Evolutionary conservation across 768 basidiomycete genomes (phyloP).

Genomic region (Floccularia luteovirens): DNA sequence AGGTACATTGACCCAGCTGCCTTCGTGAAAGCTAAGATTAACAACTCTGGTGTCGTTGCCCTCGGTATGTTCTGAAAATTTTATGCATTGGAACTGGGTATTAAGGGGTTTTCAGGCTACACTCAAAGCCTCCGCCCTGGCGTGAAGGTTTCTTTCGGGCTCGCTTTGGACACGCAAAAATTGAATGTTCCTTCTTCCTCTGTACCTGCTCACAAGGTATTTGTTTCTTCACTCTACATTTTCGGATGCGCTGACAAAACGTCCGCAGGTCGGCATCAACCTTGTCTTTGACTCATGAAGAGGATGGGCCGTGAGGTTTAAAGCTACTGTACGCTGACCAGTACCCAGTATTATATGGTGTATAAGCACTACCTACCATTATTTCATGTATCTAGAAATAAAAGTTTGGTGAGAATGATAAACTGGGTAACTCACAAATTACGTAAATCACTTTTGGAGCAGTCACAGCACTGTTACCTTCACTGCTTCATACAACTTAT

Average conservation of each 20-base stretch:
- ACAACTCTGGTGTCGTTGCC: constrained; percentile 88
- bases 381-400: no score
- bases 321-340: constrained; percentile 25
- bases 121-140: constrained; percentile 92
- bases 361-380: no score
- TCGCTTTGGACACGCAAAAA: constrained; percentile 91
- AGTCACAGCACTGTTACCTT: no score
- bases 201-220: constrained; percentile 74
- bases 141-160: constrained; percentile 88
- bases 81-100: background rate
- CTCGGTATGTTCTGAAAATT: constrained; percentile 44
- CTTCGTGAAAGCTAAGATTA: constrained; percentile 98
- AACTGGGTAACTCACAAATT: no score
- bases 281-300: constrained; percentile 67
- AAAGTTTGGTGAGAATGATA: no score
- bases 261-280: constrained; percentile 57
- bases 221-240: constrained; percentile 4
- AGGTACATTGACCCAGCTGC: constrained; percentile 83
- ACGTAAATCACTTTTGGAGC: no score
- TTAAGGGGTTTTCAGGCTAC: constrained; percentile 48
- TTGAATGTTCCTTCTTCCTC: constrained; percentile 63
- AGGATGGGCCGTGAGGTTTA: constrained; percentile 22
- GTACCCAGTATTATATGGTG: no score
- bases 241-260: background rate
- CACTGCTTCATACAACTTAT: no score